Conservation (phyloP, 2,329 filamentous ascomycete species). For the Tolypocladium guangdongense region DNA sequence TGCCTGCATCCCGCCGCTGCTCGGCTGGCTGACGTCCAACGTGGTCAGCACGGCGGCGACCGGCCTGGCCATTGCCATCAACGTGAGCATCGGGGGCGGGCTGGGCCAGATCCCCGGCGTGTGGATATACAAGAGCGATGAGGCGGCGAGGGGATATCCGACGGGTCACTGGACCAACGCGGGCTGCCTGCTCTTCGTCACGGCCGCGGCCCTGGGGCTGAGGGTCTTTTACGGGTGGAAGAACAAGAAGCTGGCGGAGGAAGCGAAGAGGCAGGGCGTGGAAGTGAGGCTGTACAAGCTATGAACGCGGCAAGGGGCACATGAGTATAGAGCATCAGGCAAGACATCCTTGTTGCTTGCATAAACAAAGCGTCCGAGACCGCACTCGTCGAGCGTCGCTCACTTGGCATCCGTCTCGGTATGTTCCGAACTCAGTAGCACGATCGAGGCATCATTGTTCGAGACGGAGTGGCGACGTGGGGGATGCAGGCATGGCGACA, state of each 20-base stretch:
- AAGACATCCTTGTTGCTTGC: background rate
- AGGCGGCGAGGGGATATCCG: constrained; percentile 50
- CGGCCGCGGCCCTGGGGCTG: constrained; percentile 38
- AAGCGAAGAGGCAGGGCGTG: constrained; percentile 17
- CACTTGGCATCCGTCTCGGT: background rate
- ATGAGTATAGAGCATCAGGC: background rate
- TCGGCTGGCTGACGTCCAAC: constrained; percentile 63
- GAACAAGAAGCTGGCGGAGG: constrained; percentile 25
- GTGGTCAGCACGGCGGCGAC: constrained; percentile 53
- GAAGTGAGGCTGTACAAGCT: constrained; percentile 30
- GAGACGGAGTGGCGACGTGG: background rate
- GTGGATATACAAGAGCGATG: constrained; percentile 60
- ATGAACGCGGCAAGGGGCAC: constrained; percentile 6
- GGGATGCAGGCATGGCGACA: background rate
- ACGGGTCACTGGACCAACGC: constrained; percentile 62
- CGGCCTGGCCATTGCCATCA: constrained; percentile 59
- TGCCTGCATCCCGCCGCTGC: constrained; percentile 55
- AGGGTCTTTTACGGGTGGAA: constrained; percentile 43
- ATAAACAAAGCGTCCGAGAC: background rate
- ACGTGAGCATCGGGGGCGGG: constrained; percentile 54
- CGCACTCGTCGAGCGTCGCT: background rate
- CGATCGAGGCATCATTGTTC: background rate
- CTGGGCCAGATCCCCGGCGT: constrained; percentile 62
- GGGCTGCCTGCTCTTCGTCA: constrained; percentile 45
- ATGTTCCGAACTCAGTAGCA: background rate